Evolutionary conservation across 495 filamentous ascomycete genomes (phyloP).

Genomic region (Cercophora scortea): DNA sequence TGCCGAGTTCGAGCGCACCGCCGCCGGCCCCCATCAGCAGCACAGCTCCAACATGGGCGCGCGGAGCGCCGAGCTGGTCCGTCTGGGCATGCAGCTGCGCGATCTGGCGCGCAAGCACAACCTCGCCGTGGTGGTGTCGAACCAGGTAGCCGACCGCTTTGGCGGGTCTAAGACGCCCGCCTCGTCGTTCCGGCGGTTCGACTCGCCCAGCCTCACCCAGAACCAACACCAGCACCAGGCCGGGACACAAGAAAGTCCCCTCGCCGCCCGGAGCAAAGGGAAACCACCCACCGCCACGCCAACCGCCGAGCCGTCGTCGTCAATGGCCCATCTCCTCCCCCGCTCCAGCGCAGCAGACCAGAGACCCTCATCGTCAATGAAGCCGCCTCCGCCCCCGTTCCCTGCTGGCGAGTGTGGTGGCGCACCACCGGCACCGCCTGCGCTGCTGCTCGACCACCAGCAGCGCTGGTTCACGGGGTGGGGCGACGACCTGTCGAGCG

Average conservation of each 20-base stretch:
- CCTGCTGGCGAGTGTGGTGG: slow-evolving; percentile 8
- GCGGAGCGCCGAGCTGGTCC: slow-evolving; percentile 61
- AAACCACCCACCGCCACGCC: not conserved
- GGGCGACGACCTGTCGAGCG: slow-evolving; percentile 54
- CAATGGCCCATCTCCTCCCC: slow-evolving; percentile 12
- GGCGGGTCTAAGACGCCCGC: slow-evolving; percentile 17
- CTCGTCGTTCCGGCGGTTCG: slow-evolving; percentile 1
- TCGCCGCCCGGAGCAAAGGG: slow-evolving; percentile 25
- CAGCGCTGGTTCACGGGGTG: slow-evolving; percentile 92
- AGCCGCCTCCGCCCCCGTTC: slow-evolving; percentile 1
- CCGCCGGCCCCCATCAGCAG: not conserved
- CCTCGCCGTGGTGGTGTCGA: slow-evolving; percentile 83
- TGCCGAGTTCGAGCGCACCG: slow-evolving; percentile 67
- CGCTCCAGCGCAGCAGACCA: slow-evolving; percentile 13
- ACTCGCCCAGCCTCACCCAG: slow-evolving; percentile 6
- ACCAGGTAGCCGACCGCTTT: slow-evolving; percentile 94
- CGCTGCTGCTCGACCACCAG: slow-evolving; percentile 74
- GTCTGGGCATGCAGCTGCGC: slow-evolving; percentile 68
- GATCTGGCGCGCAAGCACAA: slow-evolving; percentile 62
- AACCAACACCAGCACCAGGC: not conserved
- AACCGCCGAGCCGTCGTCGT: slow-evolving; percentile 9
- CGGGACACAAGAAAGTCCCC: slow-evolving; percentile 27
- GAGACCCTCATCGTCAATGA: not conserved
- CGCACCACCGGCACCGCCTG: slow-evolving; percentile 29
- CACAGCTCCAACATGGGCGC: slow-evolving; percentile 46